These are phyloP conservation scores for Talaromyces adpressus DNA, from an alignment of 495 filamentous ascomycete species.

Conservation along the genomic window DNA sequence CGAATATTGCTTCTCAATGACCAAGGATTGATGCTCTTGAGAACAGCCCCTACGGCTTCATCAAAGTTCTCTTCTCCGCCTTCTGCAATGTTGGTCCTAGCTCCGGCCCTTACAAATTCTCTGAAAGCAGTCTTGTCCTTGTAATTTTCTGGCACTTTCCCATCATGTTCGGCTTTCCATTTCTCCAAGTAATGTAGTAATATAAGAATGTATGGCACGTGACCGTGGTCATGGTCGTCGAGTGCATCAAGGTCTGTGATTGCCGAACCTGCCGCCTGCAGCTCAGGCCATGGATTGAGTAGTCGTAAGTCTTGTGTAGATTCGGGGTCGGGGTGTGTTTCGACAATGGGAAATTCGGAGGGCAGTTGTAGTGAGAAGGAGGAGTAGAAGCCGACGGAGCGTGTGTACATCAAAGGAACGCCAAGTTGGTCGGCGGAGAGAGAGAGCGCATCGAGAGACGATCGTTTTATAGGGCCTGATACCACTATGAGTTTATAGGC, in stretches of 20 bases:
- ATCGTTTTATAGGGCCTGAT: constrained; percentile 56
- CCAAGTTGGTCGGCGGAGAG: constrained; percentile 50
- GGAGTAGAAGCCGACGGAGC: constrained; percentile 84
- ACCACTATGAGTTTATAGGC: constrained; percentile 70
- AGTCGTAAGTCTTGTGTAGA: constrained; percentile 81
- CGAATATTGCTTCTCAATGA: constrained; percentile 59
- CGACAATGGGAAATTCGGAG: constrained; percentile 81
- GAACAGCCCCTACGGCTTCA: constrained; percentile 78
- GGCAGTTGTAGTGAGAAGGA: constrained; percentile 73
- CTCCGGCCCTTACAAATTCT: constrained; percentile 54
- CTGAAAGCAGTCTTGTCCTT: constrained; percentile 83
- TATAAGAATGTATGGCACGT: constrained; percentile 82
- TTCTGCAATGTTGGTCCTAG: constrained; percentile 69
- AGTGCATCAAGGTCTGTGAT: constrained; percentile 61
- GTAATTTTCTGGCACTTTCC: constrained; percentile 63
- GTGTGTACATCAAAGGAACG: constrained; percentile 73
- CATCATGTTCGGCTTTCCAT: constrained; percentile 72
- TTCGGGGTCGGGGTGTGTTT: constrained; percentile 89
- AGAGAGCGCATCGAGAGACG: constrained; percentile 51
- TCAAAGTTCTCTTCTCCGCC: constrained; percentile 97
- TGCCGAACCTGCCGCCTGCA: constrained; percentile 52
- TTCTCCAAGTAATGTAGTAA: constrained; percentile 78
- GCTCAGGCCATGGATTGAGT: constrained; percentile 80
- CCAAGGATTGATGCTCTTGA: constrained; percentile 70
- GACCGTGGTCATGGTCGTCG: constrained; percentile 79